phyloP scores from a whole-genome alignment of 805 yeast species.

The Starmerella asiatica region DNA sequence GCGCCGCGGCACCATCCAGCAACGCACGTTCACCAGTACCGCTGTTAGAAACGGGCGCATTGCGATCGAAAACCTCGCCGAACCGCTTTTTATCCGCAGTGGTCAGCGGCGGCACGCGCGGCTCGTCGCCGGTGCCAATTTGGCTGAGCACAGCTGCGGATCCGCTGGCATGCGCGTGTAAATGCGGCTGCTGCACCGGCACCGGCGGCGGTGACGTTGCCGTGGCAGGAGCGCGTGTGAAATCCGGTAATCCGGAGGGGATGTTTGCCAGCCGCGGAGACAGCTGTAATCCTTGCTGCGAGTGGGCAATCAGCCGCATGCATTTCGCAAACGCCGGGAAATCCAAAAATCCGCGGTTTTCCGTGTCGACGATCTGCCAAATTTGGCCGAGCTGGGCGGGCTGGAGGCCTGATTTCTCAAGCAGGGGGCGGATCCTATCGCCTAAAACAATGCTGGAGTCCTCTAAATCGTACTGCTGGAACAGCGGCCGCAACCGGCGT shows the following conservation, averaged over 20 bases:
- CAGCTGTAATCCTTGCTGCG: constrained; percentile 58
- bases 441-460: constrained; percentile 76
- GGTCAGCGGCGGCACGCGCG: constrained; percentile 27
- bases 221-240: constrained; percentile 27
- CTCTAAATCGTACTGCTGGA: constrained; percentile 67
- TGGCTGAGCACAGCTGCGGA: constrained; percentile 8
- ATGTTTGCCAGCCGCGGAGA: constrained; percentile 39
- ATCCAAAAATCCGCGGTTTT: constrained; percentile 70
- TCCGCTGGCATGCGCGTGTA: not conserved
- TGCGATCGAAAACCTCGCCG: constrained; percentile 47
- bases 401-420: constrained; percentile 75
- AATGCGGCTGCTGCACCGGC: too few relatives aligned
- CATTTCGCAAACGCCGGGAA: constrained; percentile 73
- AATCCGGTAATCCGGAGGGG: constrained; percentile 53
- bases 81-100: constrained; percentile 28
- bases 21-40: constrained; percentile 29
- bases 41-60: constrained; percentile 44
- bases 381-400: constrained; percentile 71
- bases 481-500: constrained; percentile 55
- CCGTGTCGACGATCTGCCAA: constrained; percentile 90
- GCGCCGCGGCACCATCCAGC: constrained; percentile 70
- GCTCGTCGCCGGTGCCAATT: constrained; percentile 12
- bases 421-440: constrained; percentile 63
- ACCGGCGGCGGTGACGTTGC: not conserved
- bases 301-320: constrained; percentile 76